These are phyloP conservation scores for Chaetoceros tenuissimus DNA, from an alignment of 108 stramenopile genomes.

Conservation along the genomic window DNA sequence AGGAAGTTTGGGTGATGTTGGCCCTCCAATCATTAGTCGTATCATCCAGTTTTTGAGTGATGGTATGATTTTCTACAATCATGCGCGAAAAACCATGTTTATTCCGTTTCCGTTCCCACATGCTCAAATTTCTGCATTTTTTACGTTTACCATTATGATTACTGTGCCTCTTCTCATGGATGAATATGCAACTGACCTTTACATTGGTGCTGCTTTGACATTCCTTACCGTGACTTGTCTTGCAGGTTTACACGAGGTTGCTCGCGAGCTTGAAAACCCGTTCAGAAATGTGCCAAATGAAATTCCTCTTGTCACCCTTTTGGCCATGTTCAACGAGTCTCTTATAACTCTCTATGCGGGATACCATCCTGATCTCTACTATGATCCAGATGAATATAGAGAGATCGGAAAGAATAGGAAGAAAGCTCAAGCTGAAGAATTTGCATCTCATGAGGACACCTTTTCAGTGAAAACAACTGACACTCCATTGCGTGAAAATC, in stretches of 20 bases:
- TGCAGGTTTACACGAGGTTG: slow-evolving; percentile 65
- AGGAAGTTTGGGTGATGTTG: slow-evolving; percentile 52
- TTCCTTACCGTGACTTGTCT: slow-evolving; percentile 59
- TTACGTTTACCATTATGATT: slow-evolving; percentile 30
- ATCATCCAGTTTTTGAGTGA: slow-evolving; percentile 62
- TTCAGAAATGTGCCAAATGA: slow-evolving; percentile 77
- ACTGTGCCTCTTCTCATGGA: slow-evolving; percentile 60
- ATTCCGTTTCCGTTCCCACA: slow-evolving; percentile 75
- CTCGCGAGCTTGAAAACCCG: slow-evolving; percentile 73
- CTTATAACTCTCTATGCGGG: slow-evolving; percentile 63
- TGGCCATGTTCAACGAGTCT: slow-evolving; percentile 68
- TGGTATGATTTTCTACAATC: slow-evolving; percentile 71
- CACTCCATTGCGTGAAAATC: background rate
- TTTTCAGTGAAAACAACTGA: background rate
- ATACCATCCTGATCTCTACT: slow-evolving; percentile 68
- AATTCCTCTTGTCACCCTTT: slow-evolving; percentile 52
- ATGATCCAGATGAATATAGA: slow-evolving; percentile 26
- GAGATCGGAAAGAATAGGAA: too few species aligned
- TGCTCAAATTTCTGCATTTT: slow-evolving; percentile 62
- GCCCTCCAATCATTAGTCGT: slow-evolving; percentile 62
- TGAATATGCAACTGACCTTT: slow-evolving; percentile 43
- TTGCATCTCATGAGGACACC: too few species aligned
- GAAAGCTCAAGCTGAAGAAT: background rate
- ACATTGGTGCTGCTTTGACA: slow-evolving; percentile 36
- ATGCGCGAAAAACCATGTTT: slow-evolving; percentile 63